phyloP scores from a whole-genome alignment of 108 stramenopile genomes.

The Schizochytrium sp. region DNA sequence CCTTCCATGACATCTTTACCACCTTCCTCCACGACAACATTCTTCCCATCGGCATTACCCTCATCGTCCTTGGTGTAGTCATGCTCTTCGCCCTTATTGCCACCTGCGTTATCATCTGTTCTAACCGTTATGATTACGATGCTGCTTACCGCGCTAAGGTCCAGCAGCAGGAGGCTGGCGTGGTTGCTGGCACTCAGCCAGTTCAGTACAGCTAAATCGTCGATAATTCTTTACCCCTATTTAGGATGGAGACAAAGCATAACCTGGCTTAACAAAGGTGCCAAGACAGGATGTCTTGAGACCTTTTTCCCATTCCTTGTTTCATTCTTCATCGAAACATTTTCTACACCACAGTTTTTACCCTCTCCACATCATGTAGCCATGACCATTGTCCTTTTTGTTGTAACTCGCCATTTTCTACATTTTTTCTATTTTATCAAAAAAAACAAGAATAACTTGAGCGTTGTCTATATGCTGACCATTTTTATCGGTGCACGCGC shows the following conservation, averaged over 20 bases:
- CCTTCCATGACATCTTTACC: background rate
- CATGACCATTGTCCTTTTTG: too few relatives aligned
- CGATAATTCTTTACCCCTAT: background rate
- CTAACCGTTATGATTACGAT: conserved; percentile 57
- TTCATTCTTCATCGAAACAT: too few relatives aligned
- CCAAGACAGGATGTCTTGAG: background rate
- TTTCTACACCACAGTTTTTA: too few relatives aligned
- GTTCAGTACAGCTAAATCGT: background rate
- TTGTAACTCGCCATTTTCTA: too few relatives aligned
- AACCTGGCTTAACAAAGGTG: background rate
- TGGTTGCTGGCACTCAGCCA: conserved; percentile 45
- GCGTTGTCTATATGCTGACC: too few relatives aligned
- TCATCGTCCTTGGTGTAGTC: conserved; percentile 41
- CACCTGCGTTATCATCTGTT: conserved; percentile 56
- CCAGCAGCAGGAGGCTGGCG: conserved; percentile 61
- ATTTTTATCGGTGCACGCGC: too few relatives aligned
- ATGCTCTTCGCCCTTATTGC: background rate
- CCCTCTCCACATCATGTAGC: too few relatives aligned
- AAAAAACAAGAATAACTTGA: too few relatives aligned
- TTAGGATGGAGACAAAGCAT: background rate
- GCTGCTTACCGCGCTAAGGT: conserved; percentile 37
- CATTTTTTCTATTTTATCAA: too few relatives aligned
- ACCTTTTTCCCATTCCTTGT: too few relatives aligned
- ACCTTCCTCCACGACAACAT: conserved; percentile 54
- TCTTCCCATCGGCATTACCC: conserved; percentile 40